A percentile compares a stretch with the other conserved stretches of the same genome.
Evolutionary conservation across 495 filamentous ascomycete genomes (phyloP).

Genomic region (Corynascus novoguineensis): DNA sequence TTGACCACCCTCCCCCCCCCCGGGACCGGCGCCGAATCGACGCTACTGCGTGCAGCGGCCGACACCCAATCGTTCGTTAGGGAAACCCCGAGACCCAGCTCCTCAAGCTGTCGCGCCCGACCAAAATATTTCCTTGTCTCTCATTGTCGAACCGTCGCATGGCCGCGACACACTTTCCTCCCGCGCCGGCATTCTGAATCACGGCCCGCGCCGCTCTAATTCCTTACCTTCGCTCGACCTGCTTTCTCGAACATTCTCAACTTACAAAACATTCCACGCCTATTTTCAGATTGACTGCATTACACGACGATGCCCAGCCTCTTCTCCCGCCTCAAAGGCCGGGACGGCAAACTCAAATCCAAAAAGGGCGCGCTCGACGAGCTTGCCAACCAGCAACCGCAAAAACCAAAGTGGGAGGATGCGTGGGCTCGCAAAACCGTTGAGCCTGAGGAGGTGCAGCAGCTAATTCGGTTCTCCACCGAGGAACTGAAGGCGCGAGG

Average conservation of each 20-base stretch:
- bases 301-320: conserved; percentile 51
- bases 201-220: conserved; percentile 1
- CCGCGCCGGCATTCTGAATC: conserved; percentile 7
- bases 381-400: conserved; percentile 45
- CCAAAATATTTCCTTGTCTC: conserved; percentile 21
- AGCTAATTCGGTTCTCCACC: conserved; percentile 76
- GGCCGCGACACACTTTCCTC: conserved; percentile 9
- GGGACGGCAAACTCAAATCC: conserved; percentile 59
- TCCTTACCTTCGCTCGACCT: conserved; percentile 6
- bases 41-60: conserved; percentile 10
- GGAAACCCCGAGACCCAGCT: conserved; percentile 14
- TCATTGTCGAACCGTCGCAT: conserved; percentile 9
- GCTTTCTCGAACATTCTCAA: conserved; percentile 17
- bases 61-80: conserved; percentile 9
- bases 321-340: conserved; percentile 70
- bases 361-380: conserved; percentile 47
- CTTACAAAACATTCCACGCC: conserved; percentile 13
- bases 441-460: conserved; percentile 84
- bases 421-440: conserved; percentile 83
- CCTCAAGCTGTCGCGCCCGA: conserved; percentile 3
- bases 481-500: conserved; percentile 91
- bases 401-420: conserved; percentile 79
- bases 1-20: too few relatives aligned
- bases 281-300: conserved; percentile 17
- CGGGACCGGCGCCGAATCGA: conserved; percentile 13